Evolutionary conservation across 441 rosid species (phyloP).

Genomic region (Pelargonium citronellum): DNA sequence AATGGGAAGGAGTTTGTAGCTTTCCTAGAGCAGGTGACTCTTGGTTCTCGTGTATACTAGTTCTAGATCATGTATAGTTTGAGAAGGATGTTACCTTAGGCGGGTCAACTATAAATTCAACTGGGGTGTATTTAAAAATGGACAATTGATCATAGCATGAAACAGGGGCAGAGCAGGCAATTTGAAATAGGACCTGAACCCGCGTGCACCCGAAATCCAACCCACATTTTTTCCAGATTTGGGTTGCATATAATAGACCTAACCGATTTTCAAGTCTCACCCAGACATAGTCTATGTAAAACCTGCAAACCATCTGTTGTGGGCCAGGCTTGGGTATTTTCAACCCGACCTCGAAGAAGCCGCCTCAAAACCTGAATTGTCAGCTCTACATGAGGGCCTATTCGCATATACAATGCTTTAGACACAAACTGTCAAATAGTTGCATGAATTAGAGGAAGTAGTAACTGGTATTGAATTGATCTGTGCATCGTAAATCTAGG

Average conservation of each 20-base stretch:
- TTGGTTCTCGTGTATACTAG: background rate
- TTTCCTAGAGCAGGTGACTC: slow-evolving; percentile 81
- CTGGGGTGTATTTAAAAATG: too few species aligned
- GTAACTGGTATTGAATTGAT: slow-evolving; percentile 3
- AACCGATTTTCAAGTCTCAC: too few species aligned
- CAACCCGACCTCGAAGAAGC: too few species aligned
- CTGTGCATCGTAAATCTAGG: background rate
- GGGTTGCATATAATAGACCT: too few species aligned
- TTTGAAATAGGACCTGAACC: too few species aligned
- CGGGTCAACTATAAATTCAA: background rate
- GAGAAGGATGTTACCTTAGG: background rate
- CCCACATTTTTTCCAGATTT: too few species aligned
- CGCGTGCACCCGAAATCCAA: too few species aligned
- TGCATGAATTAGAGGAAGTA: slow-evolving; percentile 2
- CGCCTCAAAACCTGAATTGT: too few species aligned
- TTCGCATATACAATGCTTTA: background rate
- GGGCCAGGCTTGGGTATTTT: too few species aligned
- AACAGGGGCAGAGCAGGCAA: background rate
- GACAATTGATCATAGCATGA: background rate
- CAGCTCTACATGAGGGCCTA: too few species aligned
- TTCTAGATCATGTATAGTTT: background rate
- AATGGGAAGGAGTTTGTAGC: slow-evolving; percentile 89
- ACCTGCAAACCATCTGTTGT: too few species aligned
- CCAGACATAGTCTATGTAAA: too few species aligned
- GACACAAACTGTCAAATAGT: background rate